Percentiles rank a stretch among this genome's conserved stretches.
Conservation (phyloP, 176 grass and related monocot genomes). For the Musa troglodytarum region DNA sequence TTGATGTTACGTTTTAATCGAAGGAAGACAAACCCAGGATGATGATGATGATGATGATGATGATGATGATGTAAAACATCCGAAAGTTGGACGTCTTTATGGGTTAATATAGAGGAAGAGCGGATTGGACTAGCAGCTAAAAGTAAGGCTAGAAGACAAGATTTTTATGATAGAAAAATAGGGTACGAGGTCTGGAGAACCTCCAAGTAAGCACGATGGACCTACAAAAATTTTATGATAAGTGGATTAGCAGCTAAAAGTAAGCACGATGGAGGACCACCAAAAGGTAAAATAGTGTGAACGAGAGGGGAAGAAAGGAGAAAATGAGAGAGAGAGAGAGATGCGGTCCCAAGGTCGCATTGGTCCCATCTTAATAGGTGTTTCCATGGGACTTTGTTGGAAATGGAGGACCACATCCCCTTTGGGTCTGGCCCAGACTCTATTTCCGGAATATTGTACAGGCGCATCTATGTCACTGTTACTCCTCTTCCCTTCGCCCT, state of each 20-base stretch:
- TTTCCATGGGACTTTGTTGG: conserved; percentile 91
- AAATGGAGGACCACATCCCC: conserved; percentile 60
- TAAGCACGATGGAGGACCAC: neutral
- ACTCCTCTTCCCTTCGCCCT: neutral
- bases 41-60: neutral
- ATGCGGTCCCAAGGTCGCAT: conserved; percentile 37
- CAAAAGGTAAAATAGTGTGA: conserved; percentile 1
- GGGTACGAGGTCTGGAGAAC: conserved; percentile 1
- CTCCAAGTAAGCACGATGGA: no score
- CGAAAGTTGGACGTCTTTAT: no score
- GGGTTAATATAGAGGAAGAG: no score
- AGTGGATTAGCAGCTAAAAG: no score
- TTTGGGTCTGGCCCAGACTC: conserved; percentile 48
- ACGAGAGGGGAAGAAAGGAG: conserved; percentile 1
- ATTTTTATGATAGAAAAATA: neutral
- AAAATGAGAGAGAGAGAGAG: conserved; percentile 2
- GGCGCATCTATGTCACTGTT: conserved; percentile 36
- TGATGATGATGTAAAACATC: neutral
- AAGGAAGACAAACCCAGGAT: neutral
- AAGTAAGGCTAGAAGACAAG: neutral
- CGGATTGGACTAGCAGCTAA: no score
- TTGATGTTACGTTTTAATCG: neutral
- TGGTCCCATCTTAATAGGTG: conserved; percentile 43
- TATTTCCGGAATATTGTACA: conserved; percentile 68
- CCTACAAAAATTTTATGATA: no score